Conservation (phyloP, 139 green algal species). For the Chlorella vulgaris region DNA sequence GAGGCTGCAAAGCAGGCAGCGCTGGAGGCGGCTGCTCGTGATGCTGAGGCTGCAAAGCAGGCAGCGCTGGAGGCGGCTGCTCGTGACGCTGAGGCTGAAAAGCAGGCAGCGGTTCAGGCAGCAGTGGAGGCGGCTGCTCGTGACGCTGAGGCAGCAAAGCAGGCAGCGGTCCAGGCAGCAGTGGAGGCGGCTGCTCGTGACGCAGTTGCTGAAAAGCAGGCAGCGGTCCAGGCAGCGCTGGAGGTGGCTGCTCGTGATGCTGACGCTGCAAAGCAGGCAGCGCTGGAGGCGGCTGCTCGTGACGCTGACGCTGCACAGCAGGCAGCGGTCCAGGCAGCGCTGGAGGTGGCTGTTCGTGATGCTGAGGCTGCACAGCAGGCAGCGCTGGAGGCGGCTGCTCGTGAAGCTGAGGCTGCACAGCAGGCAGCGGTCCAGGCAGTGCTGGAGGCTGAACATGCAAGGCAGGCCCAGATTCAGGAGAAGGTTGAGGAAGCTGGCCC, state of each 20-base stretch:
- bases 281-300: background rate
- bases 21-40: background rate
- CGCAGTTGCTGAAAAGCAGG: background rate
- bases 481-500: too few species aligned
- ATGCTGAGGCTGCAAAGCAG: too few species aligned
- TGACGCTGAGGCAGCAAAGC: too few species aligned
- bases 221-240: background rate
- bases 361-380: too few species aligned
- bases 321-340: too few species aligned
- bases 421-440: background rate
- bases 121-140: background rate
- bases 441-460: too few species aligned
- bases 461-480: too few species aligned
- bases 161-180: background rate
- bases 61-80: too few species aligned
- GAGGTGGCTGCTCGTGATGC: background rate
- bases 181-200: background rate
- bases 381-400: too few species aligned
- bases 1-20: background rate
- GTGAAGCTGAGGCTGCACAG: too few species aligned
- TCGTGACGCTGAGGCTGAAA: too few species aligned
- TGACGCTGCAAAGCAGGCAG: background rate
- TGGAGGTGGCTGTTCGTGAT: too few species aligned
- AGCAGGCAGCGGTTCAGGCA: background rate
- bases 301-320: background rate